These are phyloP conservation scores for Aplosporella prunicola DNA, from an alignment of 2,329 filamentous ascomycete genomes.

Conservation along the genomic window DNA sequence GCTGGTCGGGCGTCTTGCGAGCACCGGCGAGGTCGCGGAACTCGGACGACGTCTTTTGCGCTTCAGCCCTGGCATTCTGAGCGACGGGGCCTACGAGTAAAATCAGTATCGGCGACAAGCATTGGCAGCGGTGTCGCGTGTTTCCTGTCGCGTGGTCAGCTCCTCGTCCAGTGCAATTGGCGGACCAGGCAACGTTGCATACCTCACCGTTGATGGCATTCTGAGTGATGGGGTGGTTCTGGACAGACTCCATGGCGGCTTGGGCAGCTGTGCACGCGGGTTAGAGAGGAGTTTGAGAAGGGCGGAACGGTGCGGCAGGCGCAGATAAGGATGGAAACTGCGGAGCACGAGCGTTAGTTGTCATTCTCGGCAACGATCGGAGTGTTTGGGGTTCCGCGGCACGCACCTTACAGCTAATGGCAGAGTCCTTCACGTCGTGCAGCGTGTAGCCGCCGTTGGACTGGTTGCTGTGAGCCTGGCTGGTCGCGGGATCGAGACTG, in stretches of 20 bases:
- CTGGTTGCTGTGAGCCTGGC: constrained; percentile 7
- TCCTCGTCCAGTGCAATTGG: constrained; percentile 1
- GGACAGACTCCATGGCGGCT: constrained; percentile 38
- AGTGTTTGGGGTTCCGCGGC: constrained; percentile 17
- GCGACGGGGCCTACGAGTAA: constrained; percentile 41
- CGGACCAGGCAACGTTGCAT: constrained; percentile 15
- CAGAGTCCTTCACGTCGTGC: constrained; percentile 27
- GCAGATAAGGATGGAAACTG: constrained; percentile 30
- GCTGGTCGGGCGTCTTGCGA: constrained; percentile 43
- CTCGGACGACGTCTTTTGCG: constrained; percentile 47
- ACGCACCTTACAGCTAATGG: constrained; percentile 37
- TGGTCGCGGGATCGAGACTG: constrained; percentile 21
- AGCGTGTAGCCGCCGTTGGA: constrained; percentile 12
- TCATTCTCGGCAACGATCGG: constrained; percentile 24
- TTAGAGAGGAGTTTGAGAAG: constrained; percentile 11
- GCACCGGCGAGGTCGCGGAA: constrained; percentile 49
- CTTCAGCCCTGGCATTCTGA: constrained; percentile 47
- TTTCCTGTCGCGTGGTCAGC: constrained; percentile 10
- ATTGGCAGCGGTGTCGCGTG: constrained; percentile 12
- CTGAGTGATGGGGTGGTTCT: constrained; percentile 43
- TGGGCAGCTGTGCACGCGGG: constrained; percentile 33
- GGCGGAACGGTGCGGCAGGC: constrained; percentile 15
- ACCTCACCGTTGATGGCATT: constrained; percentile 37
- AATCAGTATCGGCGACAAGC: not conserved
- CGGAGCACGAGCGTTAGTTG: constrained; percentile 25